A percentile compares a stretch with the other conserved stretches of the same genome.
These are phyloP conservation scores for Cyberlindnera japonica DNA, from an alignment of 805 yeast genomes.

Conservation along the genomic window DNA sequence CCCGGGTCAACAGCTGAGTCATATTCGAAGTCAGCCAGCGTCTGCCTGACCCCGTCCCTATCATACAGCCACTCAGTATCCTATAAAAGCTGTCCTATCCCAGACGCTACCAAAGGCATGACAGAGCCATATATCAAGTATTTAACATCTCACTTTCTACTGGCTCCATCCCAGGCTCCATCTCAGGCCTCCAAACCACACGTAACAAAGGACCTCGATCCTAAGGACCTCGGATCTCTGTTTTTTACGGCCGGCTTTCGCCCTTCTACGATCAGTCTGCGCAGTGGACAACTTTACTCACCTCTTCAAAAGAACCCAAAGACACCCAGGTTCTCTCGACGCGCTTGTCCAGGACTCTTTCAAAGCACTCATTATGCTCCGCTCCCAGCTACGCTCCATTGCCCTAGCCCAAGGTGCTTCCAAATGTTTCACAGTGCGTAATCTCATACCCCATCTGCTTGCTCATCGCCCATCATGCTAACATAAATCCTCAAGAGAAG, in stretches of 20 bases:
- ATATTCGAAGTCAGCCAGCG: too few species aligned
- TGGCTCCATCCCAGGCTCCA: too few species aligned
- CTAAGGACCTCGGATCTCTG: not conserved
- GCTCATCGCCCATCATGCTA: constrained; percentile 2
- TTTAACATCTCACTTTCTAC: too few species aligned
- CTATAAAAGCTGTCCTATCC: too few species aligned
- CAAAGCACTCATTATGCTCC: constrained; percentile 13
- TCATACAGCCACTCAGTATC: too few species aligned
- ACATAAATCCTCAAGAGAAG: constrained; percentile 11
- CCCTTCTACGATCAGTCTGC: not conserved
- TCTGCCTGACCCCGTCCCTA: too few species aligned
- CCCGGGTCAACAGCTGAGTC: too few species aligned
- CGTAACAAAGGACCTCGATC: not conserved
- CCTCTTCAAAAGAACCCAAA: not conserved
- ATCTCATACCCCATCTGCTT: not conserved
- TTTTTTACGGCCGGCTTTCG: not conserved
- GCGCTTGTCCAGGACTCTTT: not conserved
- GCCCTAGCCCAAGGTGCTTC: constrained; percentile 15
- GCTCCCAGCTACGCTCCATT: constrained; percentile 17
- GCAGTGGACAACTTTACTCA: constrained; percentile 1
- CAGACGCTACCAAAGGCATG: not conserved
- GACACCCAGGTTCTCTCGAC: constrained; percentile 1
- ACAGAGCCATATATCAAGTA: too few species aligned
- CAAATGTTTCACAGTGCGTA: constrained; percentile 10
- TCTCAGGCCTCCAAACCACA: not conserved